Conservation (phyloP, 768 basidiomycete species). For the Boletus rubroflammeus region DNA sequence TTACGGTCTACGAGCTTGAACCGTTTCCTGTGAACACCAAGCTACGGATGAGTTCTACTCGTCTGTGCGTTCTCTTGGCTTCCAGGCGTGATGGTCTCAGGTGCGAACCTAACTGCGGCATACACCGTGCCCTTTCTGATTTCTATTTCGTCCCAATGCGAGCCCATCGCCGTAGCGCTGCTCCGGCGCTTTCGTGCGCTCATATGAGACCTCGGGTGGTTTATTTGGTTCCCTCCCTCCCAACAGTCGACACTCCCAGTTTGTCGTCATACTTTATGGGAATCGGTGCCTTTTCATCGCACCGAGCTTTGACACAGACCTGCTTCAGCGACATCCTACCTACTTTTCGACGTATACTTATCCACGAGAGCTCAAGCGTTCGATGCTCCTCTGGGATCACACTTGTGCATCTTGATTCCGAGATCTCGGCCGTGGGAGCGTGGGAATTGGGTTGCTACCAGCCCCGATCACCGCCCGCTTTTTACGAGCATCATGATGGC, state of each 20-base stretch:
- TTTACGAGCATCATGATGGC: background rate
- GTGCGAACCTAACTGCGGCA: too few species aligned
- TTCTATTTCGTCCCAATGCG: too few species aligned
- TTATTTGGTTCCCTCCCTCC: conserved; percentile 10
- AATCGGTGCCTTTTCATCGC: conserved; percentile 8
- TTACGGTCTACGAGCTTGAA: background rate
- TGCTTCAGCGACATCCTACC: conserved; percentile 5
- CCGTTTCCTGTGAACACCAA: background rate
- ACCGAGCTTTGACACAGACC: background rate
- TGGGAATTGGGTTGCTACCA: background rate
- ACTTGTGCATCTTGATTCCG: background rate
- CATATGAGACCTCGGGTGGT: conserved; percentile 6
- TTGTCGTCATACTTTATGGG: conserved; percentile 6
- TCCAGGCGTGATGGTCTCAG: too few species aligned
- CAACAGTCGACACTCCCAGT: conserved; percentile 8
- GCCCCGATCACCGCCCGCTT: background rate
- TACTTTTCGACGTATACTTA: conserved; percentile 11
- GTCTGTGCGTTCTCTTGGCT: background rate
- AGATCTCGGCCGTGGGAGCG: background rate
- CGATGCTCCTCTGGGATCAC: background rate
- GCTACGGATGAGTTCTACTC: background rate
- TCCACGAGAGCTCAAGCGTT: background rate
- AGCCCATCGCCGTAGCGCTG: background rate
- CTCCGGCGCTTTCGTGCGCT: conserved; percentile 1
- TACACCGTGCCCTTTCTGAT: too few species aligned